Evolutionary conservation across 2,329 filamentous ascomycete species (phyloP), one percentile per base, ranked within the genome.

Genomic region (Pyrenochaeta sp.): DNA sequence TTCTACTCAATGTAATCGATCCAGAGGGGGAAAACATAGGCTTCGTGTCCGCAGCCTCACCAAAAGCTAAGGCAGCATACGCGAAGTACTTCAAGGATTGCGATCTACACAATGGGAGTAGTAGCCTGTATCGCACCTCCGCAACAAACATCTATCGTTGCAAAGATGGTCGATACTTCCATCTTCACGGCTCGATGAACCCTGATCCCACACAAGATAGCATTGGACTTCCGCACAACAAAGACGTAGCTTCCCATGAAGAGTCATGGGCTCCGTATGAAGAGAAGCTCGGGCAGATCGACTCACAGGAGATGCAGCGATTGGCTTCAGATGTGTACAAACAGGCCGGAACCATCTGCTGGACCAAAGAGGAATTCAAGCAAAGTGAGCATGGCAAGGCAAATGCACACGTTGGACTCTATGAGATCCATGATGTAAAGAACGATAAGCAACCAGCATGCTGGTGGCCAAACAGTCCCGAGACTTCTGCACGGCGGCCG

Each of bases 131-230:
- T 58, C 72, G 76, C 27, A 60, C 52, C 2, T 64, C 69, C 1
- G 75, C 77, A 12, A 82, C 82, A 0, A 83, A 83, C 52, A 82
- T 84, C 45, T 84, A 84, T 64, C 72, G 73, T 13, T 81, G 78
- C 15, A 79, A 78, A 55, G 81, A 84, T 55, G 77, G 72, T 0
- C 66, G 78, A 19, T 84, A 73, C 62, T 84, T 82, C 64, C 82
- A 84, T 62, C 50, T 81, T 0, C 82, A 84, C 57, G 82, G 81
- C 5, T 72, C 68, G 39, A 80, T 84, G 79, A 82, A 84, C 54
- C 78, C 81, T 0, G 76, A 79, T 2, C 78, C 78, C 2, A 79
- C 78, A 0, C 72, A 83, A 49, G 64, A 75, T 6, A 74, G 68
- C 34, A 43, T 82, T 10, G 68, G 68, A 0, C 58, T 77, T 3